These are phyloP conservation scores for Fimicolochytrium jonesii DNA, from an alignment of 192 early-diverging fungal species.

Conservation along the genomic window DNA sequence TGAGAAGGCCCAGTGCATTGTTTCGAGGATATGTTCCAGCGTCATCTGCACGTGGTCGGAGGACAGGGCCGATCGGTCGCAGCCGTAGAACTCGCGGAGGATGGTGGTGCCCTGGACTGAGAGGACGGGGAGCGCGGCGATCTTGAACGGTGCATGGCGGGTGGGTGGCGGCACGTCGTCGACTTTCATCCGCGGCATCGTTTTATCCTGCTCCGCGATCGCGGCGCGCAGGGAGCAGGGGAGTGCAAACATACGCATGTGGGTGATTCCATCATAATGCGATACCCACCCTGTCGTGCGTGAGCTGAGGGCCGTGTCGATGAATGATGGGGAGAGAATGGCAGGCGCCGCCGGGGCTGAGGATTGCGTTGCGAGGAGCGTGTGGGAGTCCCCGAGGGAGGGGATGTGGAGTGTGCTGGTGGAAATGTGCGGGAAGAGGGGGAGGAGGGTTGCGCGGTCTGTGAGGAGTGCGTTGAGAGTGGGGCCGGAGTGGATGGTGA, in stretches of 20 bases:
- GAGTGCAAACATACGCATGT: conserved; percentile 19
- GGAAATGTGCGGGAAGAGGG: conserved; percentile 13
- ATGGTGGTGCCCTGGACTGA: neutral
- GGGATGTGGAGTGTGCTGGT: neutral
- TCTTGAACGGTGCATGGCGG: conserved; percentile 6
- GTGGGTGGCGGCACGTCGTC: conserved; percentile 1
- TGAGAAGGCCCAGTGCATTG: too few relatives aligned
- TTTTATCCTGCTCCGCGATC: neutral
- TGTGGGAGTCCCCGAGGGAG: neutral
- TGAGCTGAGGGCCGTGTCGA: neutral
- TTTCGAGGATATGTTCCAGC: too few relatives aligned
- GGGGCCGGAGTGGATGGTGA: neutral
- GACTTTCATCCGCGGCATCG: too few relatives aligned
- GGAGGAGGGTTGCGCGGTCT: conserved; percentile 3
- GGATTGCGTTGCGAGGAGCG: conserved; percentile 7
- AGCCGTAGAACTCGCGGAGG: conserved; percentile 12
- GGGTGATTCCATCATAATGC: conserved; percentile 8
- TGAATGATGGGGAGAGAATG: neutral
- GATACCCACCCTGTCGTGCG: neutral
- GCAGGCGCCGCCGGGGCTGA: conserved; percentile 13
- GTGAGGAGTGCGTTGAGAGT: neutral
- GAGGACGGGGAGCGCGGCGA: neutral
- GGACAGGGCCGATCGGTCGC: too few relatives aligned
- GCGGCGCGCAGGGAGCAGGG: neutral
- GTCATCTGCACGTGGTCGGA: too few relatives aligned